Conservation (phyloP, 2,329 filamentous ascomycete genomes). For the Xylaria sp. region DNA sequence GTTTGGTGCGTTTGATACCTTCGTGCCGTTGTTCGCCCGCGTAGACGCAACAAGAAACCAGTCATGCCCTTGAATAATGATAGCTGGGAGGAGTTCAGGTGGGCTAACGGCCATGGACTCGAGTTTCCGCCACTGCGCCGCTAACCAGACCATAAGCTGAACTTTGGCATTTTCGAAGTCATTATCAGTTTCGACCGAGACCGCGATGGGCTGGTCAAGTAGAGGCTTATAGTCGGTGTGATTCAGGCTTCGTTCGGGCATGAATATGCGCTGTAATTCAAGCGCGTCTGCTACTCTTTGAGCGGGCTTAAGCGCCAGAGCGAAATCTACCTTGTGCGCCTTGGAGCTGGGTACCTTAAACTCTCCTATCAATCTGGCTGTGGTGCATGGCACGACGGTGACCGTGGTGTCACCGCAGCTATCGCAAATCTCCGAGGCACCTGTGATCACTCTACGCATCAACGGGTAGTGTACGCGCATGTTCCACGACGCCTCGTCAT, state of each 20-base stretch:
- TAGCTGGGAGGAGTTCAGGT: slow-evolving; percentile 3
- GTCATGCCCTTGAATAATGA: slow-evolving; percentile 1
- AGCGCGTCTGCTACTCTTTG: neutral
- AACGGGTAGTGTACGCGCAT: slow-evolving; percentile 10
- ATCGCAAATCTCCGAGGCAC: neutral
- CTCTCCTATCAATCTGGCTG: neutral
- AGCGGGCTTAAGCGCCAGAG: neutral
- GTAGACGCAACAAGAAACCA: slow-evolving; percentile 13
- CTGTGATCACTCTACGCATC: slow-evolving; percentile 5
- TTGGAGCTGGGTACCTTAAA: neutral
- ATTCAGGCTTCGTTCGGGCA: slow-evolving; percentile 1
- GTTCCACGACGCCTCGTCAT: slow-evolving; percentile 11
- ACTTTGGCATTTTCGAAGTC: slow-evolving; percentile 14
- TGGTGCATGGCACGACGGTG: slow-evolving; percentile 9
- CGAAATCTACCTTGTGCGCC: slow-evolving; percentile 9
- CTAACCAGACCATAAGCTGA: slow-evolving; percentile 14
- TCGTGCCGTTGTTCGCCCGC: slow-evolving; percentile 1
- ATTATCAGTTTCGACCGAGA: slow-evolving; percentile 11
- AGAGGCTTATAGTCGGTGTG: slow-evolving; percentile 4
- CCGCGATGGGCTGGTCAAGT: neutral
- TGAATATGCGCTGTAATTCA: neutral
- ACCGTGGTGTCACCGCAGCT: neutral
- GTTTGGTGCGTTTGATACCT: no score
- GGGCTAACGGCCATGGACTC: slow-evolving; percentile 5
- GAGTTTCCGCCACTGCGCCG: neutral